Evolutionary conservation across 306 rosid species (phyloP).

Genomic region (Cercis canadensis): DNA sequence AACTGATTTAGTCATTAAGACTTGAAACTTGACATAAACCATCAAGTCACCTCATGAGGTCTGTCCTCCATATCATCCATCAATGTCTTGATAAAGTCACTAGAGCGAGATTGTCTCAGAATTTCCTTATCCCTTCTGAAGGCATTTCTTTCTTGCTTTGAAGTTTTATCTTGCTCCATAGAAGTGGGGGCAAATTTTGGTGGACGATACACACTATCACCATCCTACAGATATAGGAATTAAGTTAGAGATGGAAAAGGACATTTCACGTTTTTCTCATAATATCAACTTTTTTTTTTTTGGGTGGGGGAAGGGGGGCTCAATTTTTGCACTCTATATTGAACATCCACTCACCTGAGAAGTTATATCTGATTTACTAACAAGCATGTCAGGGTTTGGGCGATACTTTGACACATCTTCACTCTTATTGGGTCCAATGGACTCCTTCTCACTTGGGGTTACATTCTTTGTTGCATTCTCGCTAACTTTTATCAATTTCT

Average conservation of each 20-base stretch:
- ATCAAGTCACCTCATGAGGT: constrained; percentile 82
- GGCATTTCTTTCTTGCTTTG: constrained; percentile 71
- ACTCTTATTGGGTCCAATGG: constrained; percentile 42
- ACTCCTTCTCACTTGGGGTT: constrained; percentile 47
- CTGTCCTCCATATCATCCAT: constrained; percentile 75
- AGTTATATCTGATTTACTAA: constrained; percentile 51
- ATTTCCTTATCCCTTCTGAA: constrained; percentile 69
- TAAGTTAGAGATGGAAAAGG: constrained; percentile 12
- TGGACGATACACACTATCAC: constrained; percentile 55
- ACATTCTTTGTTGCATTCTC: constrained; percentile 46
- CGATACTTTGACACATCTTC: constrained; percentile 72
- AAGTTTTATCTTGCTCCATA: constrained; percentile 68
- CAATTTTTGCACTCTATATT: too few species aligned
- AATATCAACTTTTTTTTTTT: neutral
- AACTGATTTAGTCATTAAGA: constrained; percentile 24
- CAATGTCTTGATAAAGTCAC: constrained; percentile 63
- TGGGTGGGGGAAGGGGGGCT: too few species aligned
- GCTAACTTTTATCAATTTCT: constrained; percentile 70
- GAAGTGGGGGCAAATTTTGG: constrained; percentile 72
- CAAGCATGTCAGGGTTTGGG: constrained; percentile 86
- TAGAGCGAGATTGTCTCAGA: constrained; percentile 61
- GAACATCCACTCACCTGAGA: constrained; percentile 48
- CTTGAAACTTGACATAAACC: constrained; percentile 18
- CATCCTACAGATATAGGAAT: constrained; percentile 55
- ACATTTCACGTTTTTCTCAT: constrained; percentile 7